A percentile compares a stretch with the other conserved stretches of the same genome.
These are phyloP conservation scores for Clitopilus passeckerianus DNA, from an alignment of 768 basidiomycete species.

Conservation along the genomic window DNA sequence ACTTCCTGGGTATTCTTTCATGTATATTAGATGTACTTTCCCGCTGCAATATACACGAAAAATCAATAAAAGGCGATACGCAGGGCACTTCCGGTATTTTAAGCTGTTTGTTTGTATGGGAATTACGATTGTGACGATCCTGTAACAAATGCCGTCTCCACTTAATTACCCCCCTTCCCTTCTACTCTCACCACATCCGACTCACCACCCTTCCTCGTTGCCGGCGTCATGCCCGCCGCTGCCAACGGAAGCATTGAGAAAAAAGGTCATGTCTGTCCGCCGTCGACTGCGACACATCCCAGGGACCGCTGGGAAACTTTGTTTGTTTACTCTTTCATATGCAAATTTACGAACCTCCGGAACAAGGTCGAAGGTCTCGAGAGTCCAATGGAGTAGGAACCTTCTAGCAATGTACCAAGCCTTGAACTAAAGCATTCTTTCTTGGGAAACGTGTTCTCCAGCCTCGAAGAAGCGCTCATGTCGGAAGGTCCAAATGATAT, in stretches of 20 bases:
- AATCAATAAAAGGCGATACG: not conserved
- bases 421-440: slow-evolving; percentile 19
- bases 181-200: slow-evolving; percentile 23
- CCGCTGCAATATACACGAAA: not conserved
- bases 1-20: not conserved
- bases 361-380: slow-evolving; percentile 76
- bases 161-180: slow-evolving; percentile 27
- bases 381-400: slow-evolving; percentile 77
- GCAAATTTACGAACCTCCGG: slow-evolving; percentile 73
- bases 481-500: slow-evolving; percentile 67
- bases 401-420: slow-evolving; percentile 9
- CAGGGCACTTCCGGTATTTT: slow-evolving; percentile 30
- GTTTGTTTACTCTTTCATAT: slow-evolving; percentile 83
- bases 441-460: slow-evolving; percentile 31
- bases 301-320: slow-evolving; percentile 82
- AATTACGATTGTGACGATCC: slow-evolving; percentile 31
- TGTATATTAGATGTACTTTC: not conserved
- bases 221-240: slow-evolving; percentile 30
- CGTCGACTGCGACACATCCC: slow-evolving; percentile 68
- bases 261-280: slow-evolving; percentile 48
- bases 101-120: slow-evolving; percentile 47
- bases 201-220: slow-evolving; percentile 22
- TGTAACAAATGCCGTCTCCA: slow-evolving; percentile 7
- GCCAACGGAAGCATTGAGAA: slow-evolving; percentile 19
- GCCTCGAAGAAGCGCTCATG: slow-evolving; percentile 77